Base-by-base conservation (phyloP, 2,329 filamentous ascomycete genomes). In the Cryphonectria parasitica region DNA sequence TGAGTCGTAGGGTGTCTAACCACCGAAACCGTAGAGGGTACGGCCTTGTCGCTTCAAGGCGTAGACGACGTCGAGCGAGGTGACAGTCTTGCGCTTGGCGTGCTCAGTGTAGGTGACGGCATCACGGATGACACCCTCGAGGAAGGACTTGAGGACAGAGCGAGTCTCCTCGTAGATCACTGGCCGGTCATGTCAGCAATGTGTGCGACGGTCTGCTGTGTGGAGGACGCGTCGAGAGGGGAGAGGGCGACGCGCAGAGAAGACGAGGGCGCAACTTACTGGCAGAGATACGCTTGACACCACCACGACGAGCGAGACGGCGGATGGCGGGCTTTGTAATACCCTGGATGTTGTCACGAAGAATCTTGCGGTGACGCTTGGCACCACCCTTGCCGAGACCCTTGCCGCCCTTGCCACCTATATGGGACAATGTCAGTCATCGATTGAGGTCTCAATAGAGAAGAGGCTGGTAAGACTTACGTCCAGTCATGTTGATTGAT, bases 201-300 rank as follows among this genome's bases (percentile, higher is more conserved):
- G n/a, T 52, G 34, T 52, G 22, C 36, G 43, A 15, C n/a, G 31
- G 41, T n/a, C 25, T 2, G 13, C 15, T 39, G 41, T 43, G 2
- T 11, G 7, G 22, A 8, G 15, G 28, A 17, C 1, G 11, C 3
- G 25, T 13, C 15, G 43, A 64, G 34, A 34, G 34, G 22, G 36
- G 49, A 25, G 52, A 56, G 49, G 31, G n/a, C 22, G 31, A 22
- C 54, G 19, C 7, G 62, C 52, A 56, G 49, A 19, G n/a, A 34
- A 39, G 34, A 15, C 54, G 17, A 8, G 62, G 41, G 11, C n/a
- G 45, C 36, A 71, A 86, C 88, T 83, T 89, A 93, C 91, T 97
- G 83, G 95, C 95, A 80, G 94, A 97, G 81, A 98, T 98, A 97
- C 95, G 95, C 93, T 98, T 98, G 89, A 98, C 95, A 95, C 95